Evolutionary conservation across 768 basidiomycete species (phyloP), one percentile per base, ranked within the genome.

Genomic region (Leccinum truebloodii): DNA sequence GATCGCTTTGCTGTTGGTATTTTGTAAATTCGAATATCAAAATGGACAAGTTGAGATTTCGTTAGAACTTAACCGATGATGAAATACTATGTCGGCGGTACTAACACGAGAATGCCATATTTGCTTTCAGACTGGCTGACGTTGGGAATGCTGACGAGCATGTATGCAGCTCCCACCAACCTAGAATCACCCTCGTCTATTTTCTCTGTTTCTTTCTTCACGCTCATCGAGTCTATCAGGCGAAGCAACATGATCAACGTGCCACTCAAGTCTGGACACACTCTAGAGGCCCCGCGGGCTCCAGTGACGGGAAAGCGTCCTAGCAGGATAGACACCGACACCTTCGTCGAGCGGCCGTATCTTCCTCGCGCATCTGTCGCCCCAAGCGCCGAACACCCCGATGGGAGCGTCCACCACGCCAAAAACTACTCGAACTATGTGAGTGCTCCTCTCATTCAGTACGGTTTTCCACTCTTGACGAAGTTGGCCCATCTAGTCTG

Each of bases 281-380:
- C 62, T 20, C 28, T 72, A 24, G 63, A 48, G 8, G 71, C 66
- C 44, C 48, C 50, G 3, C 57, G 1, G 46, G 71, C 72, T 3
- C 72, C 72, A 28, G 61, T 65, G 8, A 74, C 72, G 1, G 22
- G 37, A 30, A 20, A 32, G 3, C 73, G 69, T 37, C 67, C 10
- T 0, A 59, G 20, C 52, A 72, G 72, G 34, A 44, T 52, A 37
- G 71, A 74, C 41, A 73, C 72, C 3, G 73, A 74, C 58, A 62
- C 28, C 52, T 6, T 51, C n/a, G 61, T 73, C 41, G 67, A 69
- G 14, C 69, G 65, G 1, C 73, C 72, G 0, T 74, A 73, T 54
- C 64, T 73, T 10, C 49, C 71, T 32, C 67, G 72, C n/a, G 73
- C 72, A 4, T 65, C 71, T 6, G 26, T 65, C 37, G 72, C 72